Percentiles rank a stretch among this genome's conserved stretches.
phyloP scores from a whole-genome alignment of 805 yeast genomes.

The Candida silvatica region DNA sequence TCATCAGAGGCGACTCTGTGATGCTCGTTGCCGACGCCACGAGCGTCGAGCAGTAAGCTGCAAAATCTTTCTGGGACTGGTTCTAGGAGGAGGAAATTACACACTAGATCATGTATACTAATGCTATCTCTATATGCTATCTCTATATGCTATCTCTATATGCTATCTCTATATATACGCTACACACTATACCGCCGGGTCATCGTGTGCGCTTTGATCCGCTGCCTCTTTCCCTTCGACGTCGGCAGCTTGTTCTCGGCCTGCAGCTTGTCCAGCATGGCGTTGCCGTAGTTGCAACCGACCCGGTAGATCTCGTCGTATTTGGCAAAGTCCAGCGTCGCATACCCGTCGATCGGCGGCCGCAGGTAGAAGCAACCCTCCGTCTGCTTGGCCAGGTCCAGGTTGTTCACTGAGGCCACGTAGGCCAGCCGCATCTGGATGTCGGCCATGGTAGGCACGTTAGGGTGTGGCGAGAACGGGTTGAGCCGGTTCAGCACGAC shows the following conservation, averaged over 20 bases:
- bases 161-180: conserved; percentile 2
- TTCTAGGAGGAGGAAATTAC: neutral
- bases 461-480: conserved; percentile 80
- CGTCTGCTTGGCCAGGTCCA: conserved; percentile 76
- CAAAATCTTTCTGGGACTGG: neutral
- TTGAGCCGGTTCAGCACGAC: conserved; percentile 80
- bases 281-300: conserved; percentile 68
- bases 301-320: conserved; percentile 84
- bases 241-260: conserved; percentile 47
- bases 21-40: conserved; percentile 52
- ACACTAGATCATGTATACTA: conserved; percentile 3
- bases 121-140: neutral
- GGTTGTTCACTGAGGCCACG: conserved; percentile 89
- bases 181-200: conserved; percentile 61
- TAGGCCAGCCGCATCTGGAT: conserved; percentile 89
- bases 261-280: conserved; percentile 43
- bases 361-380: conserved; percentile 83
- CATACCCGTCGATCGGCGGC: conserved; percentile 90
- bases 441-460: conserved; percentile 91
- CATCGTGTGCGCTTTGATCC: conserved; percentile 20
- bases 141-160: no score
- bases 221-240: conserved; percentile 43
- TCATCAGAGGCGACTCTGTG: conserved; percentile 97
- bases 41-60: conserved; percentile 8
- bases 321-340: conserved; percentile 85